Evolutionary conservation across 2,329 filamentous ascomycete species (phyloP).

Genomic region (Xylaria digitata): DNA sequence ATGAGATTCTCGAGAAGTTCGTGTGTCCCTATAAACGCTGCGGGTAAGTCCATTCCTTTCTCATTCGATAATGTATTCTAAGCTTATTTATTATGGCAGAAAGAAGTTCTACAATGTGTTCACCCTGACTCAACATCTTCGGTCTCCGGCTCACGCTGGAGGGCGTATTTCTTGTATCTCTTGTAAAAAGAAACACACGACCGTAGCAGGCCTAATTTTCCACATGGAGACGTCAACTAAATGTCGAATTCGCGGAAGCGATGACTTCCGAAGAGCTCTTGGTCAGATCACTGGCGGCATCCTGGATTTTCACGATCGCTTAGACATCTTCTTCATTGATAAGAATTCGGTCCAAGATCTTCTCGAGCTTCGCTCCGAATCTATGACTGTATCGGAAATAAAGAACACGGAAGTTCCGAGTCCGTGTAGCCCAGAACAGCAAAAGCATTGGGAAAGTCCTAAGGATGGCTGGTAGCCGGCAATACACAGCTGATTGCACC

Average conservation of each 20-base stretch:
- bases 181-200: conserved; percentile 57
- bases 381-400: conserved; percentile 14
- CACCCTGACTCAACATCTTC: conserved; percentile 58
- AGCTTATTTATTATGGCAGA: conserved; percentile 45
- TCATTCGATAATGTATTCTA: conserved; percentile 15
- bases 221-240: conserved; percentile 59
- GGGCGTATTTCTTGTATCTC: conserved; percentile 56
- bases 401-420: not conserved
- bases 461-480: conserved; percentile 9
- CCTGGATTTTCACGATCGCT: conserved; percentile 33
- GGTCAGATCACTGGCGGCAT: conserved; percentile 40
- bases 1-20: conserved; percentile 23
- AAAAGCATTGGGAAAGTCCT: not conserved
- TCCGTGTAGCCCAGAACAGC: not conserved
- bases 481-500: not conserved
- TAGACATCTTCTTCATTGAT: conserved; percentile 36
- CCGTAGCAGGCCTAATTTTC: conserved; percentile 57
- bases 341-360: conserved; percentile 33
- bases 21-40: conserved; percentile 35
- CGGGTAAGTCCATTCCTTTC: conserved; percentile 22
- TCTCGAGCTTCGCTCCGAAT: conserved; percentile 9
- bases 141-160: conserved; percentile 55
- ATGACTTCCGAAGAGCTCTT: conserved; percentile 35
- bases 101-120: conserved; percentile 54
- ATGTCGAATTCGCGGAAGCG: conserved; percentile 36